These are phyloP conservation scores for Dysphania ambrosioides DNA, from an alignment of 148 eudicot genomes.

Conservation along the genomic window DNA sequence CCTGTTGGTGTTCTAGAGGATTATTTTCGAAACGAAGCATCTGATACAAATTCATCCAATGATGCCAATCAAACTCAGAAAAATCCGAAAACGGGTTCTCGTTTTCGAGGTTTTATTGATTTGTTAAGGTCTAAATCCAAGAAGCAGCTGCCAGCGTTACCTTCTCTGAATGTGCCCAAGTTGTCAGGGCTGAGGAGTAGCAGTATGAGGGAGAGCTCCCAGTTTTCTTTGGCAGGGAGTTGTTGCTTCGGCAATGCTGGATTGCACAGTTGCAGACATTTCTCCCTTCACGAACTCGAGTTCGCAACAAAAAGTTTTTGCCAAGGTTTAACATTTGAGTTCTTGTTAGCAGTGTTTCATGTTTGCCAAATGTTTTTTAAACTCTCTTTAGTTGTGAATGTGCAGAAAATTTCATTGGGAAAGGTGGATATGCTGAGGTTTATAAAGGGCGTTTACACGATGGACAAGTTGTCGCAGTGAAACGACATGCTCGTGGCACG, in stretches of 20 bases:
- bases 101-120: constrained; percentile 48
- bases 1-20: constrained; percentile 75
- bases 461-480: constrained; percentile 67
- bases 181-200: constrained; percentile 55
- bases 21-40: constrained; percentile 51
- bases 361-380: neutral
- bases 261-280: constrained; percentile 11
- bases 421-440: constrained; percentile 94
- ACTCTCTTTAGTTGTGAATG: neutral
- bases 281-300: constrained; percentile 27
- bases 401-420: constrained; percentile 70
- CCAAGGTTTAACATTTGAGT: constrained; percentile 13
- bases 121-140: constrained; percentile 52
- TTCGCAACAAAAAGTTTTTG: constrained; percentile 31
- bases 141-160: constrained; percentile 37
- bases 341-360: neutral
- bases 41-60: constrained; percentile 52
- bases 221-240: constrained; percentile 10
- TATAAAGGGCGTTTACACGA: constrained; percentile 57
- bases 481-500: constrained; percentile 55
- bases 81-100: constrained; percentile 26
- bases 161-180: constrained; percentile 48
- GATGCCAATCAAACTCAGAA: constrained; percentile 33
- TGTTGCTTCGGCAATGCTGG: neutral
- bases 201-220: constrained; percentile 49